A percentile compares a stretch with the other conserved stretches of the same genome.
phyloP scores from a whole-genome alignment of 1,139 yeast genomes.

The Lodderomyces jiufengensis region DNA sequence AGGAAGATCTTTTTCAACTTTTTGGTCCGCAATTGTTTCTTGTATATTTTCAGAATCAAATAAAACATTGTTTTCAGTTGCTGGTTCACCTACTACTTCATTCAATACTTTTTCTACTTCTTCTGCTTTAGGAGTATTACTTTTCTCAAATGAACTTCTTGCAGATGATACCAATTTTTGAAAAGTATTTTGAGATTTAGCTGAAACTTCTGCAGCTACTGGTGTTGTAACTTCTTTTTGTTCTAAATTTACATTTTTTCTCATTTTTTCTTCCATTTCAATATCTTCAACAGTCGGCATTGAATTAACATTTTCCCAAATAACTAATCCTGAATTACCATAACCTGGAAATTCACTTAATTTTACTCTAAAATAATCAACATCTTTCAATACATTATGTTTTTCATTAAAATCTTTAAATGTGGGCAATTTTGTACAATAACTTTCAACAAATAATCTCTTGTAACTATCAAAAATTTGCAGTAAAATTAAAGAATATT shows the following conservation, averaged over 20 bases:
- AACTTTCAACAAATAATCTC: conserved; percentile 52
- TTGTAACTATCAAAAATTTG: conserved; percentile 62
- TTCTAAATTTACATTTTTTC: conserved; percentile 29
- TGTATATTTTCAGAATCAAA: neutral
- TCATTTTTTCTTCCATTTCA: conserved; percentile 46
- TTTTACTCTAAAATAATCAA: conserved; percentile 63
- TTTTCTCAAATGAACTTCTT: conserved; percentile 9
- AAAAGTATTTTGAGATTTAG: conserved; percentile 5
- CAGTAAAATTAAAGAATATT: conserved; percentile 48
- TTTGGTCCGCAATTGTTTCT: neutral
- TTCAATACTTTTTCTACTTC: conserved; percentile 1
- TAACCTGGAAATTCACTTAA: conserved; percentile 59
- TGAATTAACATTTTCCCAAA: conserved; percentile 62
- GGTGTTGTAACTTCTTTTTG: conserved; percentile 2
- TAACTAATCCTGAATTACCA: conserved; percentile 61
- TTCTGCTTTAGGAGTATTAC: conserved; percentile 5
- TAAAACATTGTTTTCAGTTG: too few relatives aligned
- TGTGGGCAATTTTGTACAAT: conserved; percentile 46
- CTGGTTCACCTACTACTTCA: neutral
- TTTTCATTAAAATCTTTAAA: conserved; percentile 54
- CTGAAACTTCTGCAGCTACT: conserved; percentile 3
- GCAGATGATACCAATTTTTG: conserved; percentile 10
- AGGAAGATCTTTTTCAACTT: too few relatives aligned
- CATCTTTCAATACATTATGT: conserved; percentile 54
- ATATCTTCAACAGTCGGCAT: conserved; percentile 50